Evolutionary conservation across 371 early-diverging fungal species (phyloP), one percentile per base, ranked within the genome.

Genomic region (Quaeritorhiza haematococci): DNA sequence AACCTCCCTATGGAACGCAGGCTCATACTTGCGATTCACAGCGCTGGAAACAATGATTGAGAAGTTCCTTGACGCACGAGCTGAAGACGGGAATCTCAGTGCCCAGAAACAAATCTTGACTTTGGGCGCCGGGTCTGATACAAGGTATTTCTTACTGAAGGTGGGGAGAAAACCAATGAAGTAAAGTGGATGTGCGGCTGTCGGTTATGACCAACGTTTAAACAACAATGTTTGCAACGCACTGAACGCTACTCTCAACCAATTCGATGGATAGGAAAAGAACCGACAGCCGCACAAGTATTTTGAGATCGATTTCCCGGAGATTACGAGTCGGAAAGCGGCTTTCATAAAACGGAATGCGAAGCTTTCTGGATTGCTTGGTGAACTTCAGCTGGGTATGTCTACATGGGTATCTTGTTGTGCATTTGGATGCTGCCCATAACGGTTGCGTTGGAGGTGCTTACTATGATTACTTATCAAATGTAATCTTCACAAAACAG

Each of bases 251-350:
- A n/a, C n/a, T n/a, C n/a, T 38, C 21, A 17, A 38, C 17, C 17
- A 38, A 38, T 17, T 38, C 17, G 21, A 38, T 17, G n/a, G n/a
- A 6, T 23, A 74, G 71, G 27, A 48, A 15, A 41, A 33, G 19
- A 48, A 64, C 1, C 49, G 60, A 24, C 51, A 67, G 3, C 76
- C 72, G 1, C 53, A 61, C 24, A 62, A 69, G 44, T 95, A 89
- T 68, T 87, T 89, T 76, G 97, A 96, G 69, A 74, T 94, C n/a
- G 97, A 96, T 69, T 94, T 92, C 63, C 82, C 87, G 2, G 89
- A 94, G 56, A 81, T 90, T 7, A 90, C 91, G 0, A 66, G 79
- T 23, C 82, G 83, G 53, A 96, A 96, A 67, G 84, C 88, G 3
- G 69, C 74, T 42, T 71, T 72, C 0, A 84, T 95, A 13, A 79